Conservation (phyloP, 306 rosid species). For the Begonia loranthoides region DNA sequence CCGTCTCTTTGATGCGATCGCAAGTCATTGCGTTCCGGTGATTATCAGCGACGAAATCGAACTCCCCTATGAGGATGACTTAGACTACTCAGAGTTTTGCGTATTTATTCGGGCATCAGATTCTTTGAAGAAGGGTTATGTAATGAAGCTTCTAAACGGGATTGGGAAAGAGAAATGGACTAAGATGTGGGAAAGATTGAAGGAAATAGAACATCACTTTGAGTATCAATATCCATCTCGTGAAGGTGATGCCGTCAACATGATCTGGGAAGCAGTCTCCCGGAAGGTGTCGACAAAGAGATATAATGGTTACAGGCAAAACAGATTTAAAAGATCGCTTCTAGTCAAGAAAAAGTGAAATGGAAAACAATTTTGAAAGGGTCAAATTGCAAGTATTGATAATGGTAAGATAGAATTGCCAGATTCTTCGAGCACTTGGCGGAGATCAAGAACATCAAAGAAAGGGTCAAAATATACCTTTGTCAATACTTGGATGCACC, state of each 20-base stretch:
- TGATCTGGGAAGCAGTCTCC: slow-evolving; percentile 78
- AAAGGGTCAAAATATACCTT: no score
- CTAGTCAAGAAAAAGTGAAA: slow-evolving; percentile 12
- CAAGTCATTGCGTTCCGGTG: slow-evolving; percentile 87
- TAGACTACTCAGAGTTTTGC: slow-evolving; percentile 76
- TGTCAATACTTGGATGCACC: no score
- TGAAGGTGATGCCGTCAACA: slow-evolving; percentile 60
- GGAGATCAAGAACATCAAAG: no score
- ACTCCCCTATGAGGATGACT: slow-evolving; percentile 72
- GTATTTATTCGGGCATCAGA: slow-evolving; percentile 45
- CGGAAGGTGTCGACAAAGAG: slow-evolving; percentile 31
- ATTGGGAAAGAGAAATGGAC: slow-evolving; percentile 51
- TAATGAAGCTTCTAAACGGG: slow-evolving; percentile 53
- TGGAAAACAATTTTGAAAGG: neutral
- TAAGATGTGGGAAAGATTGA: slow-evolving; percentile 68
- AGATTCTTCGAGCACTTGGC: neutral
- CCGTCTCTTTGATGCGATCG: slow-evolving; percentile 79
- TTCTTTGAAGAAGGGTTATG: slow-evolving; percentile 48
- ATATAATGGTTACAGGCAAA: slow-evolving; percentile 33
- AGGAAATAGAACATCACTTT: slow-evolving; percentile 41
- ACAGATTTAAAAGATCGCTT: slow-evolving; percentile 51
- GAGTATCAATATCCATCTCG: slow-evolving; percentile 74
- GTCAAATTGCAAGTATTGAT: neutral
- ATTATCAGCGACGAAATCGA: slow-evolving; percentile 76
- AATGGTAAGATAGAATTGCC: no score